Base-by-base conservation (phyloP, 1,139 yeast species). In the Pichia cactophila region DNA sequence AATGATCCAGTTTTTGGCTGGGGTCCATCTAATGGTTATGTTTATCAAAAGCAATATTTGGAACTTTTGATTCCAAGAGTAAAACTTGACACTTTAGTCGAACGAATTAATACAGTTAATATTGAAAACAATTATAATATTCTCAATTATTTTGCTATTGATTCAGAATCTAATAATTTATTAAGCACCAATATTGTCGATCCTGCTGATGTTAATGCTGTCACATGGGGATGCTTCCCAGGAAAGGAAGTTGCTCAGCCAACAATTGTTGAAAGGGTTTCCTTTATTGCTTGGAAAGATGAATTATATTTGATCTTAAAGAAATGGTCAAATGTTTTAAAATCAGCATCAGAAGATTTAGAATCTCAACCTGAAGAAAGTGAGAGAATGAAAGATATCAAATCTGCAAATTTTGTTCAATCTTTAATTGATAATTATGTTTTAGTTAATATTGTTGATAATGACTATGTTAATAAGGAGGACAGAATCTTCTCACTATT, bases 211-310 rank as follows among this genome's bases (percentile, higher is more conserved):
- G 89, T 95, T 57, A 89, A 88, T 63, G 97, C 97, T 9, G 97
- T 89, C 48, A 92, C 98, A 14, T 92, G 98, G 98, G 97, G 97
- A 44, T 94, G 87, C 14, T 89, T 90, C 73, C 95, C 95, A 2
- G 86, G 83, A 66, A 78, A 83, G 54, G 95, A 87, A 62, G 81
- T 87, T 41, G 76, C 86, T 37, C 96, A 88, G 64, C 87, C 96
- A 5, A 89, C 97, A 0, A 83, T 88, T 55, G 83, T 89, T 47
- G 96, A 89, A 61, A 81, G 78, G 54, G 92, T 87, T 59, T 86
- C 96, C 1, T 89, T 89, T 68, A 73, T 78, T 55, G 96, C 97
- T 10, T 92, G 98, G 98, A 90, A 88, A 66, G 97, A 90, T 65
- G 98, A 92, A 68, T 94, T 92, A 37, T 92, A 78, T 73, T 74